These are phyloP conservation scores for Trichosanthes cucumerina DNA, from an alignment of 306 rosid species.

Conservation along the genomic window DNA sequence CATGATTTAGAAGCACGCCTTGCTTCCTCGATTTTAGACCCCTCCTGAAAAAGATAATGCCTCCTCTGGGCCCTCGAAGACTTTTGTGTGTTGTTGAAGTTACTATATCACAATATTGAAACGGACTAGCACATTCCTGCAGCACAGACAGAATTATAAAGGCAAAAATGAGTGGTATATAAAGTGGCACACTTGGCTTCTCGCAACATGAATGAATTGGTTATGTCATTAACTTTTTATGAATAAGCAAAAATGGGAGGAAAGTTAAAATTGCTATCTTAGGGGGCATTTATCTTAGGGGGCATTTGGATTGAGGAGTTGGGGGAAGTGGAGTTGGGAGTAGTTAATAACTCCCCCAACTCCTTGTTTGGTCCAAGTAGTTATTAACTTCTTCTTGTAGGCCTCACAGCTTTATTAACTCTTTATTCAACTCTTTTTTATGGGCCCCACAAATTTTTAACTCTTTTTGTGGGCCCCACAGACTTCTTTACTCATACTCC, in stretches of 20 bases:
- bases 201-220: not conserved
- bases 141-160: not conserved
- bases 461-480: too few species aligned
- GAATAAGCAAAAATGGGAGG: not conserved
- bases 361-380: too few species aligned
- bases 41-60: constrained; percentile 66
- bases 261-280: not conserved
- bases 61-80: constrained; percentile 83
- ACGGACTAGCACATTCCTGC: constrained; percentile 64
- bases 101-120: constrained; percentile 65
- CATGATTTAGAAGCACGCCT: constrained; percentile 31
- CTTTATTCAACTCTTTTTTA: too few species aligned
- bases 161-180: not conserved
- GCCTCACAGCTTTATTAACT: too few species aligned
- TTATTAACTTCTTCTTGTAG: too few species aligned
- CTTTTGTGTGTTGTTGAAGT: constrained; percentile 92
- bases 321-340: too few species aligned
- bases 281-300: too few species aligned
- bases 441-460: too few species aligned
- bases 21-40: constrained; percentile 51
- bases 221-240: not conserved
- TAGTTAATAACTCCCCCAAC: too few species aligned
- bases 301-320: too few species aligned
- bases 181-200: not conserved
- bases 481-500: too few species aligned